These are phyloP conservation scores for Tirmania nivea DNA, from an alignment of 495 filamentous ascomycete species.

Conservation along the genomic window DNA sequence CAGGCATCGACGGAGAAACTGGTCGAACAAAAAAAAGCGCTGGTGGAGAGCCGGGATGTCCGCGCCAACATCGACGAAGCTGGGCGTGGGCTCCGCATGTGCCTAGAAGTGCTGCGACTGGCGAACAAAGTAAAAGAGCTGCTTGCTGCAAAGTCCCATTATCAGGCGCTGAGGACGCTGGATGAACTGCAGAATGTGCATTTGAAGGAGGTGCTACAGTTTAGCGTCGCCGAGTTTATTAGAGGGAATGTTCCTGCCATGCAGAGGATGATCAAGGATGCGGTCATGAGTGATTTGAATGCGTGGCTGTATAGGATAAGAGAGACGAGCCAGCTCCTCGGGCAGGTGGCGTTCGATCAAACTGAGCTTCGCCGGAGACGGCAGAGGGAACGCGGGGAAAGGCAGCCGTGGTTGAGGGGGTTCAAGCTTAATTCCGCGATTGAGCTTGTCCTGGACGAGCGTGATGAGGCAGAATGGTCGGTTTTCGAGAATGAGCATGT, in stretches of 20 bases:
- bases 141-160: constrained; percentile 76
- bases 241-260: constrained; percentile 84
- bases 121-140: constrained; percentile 91
- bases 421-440: constrained; percentile 93
- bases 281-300: constrained; percentile 91
- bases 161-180: constrained; percentile 75
- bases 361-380: constrained; percentile 69
- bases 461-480: constrained; percentile 58
- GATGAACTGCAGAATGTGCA: constrained; percentile 95
- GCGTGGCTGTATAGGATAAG: constrained; percentile 94
- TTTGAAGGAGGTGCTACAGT: constrained; percentile 74
- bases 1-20: constrained; percentile 88
- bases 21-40: constrained; percentile 76
- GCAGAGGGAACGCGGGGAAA: constrained; percentile 58
- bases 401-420: constrained; percentile 43
- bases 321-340: constrained; percentile 83
- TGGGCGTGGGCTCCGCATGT: constrained; percentile 70
- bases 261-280: constrained; percentile 78
- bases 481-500: constrained; percentile 83
- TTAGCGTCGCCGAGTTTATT: constrained; percentile 89
- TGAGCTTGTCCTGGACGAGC: constrained; percentile 84
- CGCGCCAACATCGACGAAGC: constrained; percentile 94
- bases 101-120: constrained; percentile 71
- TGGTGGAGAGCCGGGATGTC: constrained; percentile 76
- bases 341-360: constrained; percentile 91